Evolutionary conservation across 768 basidiomycete genomes (phyloP).

Genomic region (Termitomyces sp.): DNA sequence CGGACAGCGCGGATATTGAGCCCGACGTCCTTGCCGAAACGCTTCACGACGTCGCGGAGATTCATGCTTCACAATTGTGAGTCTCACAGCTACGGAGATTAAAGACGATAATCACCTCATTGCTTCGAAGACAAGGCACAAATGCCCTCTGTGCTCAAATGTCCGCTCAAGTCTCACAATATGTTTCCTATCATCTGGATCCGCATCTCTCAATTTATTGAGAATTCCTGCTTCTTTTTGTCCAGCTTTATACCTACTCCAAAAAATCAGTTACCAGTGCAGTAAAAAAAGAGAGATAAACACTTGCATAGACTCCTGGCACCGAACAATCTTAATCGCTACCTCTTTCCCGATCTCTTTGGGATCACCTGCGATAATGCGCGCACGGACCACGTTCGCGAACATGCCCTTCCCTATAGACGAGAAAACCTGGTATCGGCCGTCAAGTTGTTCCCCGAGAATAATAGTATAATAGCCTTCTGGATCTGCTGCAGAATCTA

Average conservation of each 20-base stretch:
- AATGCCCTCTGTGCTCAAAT: constrained; percentile 95
- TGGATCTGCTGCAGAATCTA: constrained; percentile 88
- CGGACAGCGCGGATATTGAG: constrained; percentile 95
- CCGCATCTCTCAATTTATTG: constrained; percentile 79
- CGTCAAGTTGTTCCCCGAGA: constrained; percentile 90
- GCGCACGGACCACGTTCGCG: constrained; percentile 90
- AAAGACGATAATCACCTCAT: constrained; percentile 52
- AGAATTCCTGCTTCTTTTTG: constrained; percentile 84
- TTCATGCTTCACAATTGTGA: constrained; percentile 70
- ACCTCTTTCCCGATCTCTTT: constrained; percentile 64
- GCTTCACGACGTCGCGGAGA: constrained; percentile 93
- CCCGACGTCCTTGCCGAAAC: constrained; percentile 97
- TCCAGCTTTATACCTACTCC: constrained; percentile 88
- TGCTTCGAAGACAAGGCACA: constrained; percentile 94
- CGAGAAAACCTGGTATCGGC: constrained; percentile 90
- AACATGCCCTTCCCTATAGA: constrained; percentile 99
- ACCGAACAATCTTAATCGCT: constrained; percentile 94
- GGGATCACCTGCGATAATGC: constrained; percentile 63
- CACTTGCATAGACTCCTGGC: constrained; percentile 89
- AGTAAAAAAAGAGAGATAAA: constrained; percentile 1
- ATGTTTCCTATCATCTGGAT: constrained; percentile 97
- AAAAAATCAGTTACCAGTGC: neutral
- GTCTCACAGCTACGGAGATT: neutral
- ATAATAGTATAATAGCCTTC: constrained; percentile 97
- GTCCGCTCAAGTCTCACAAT: constrained; percentile 88